Percentiles rank a stretch among this genome's conserved stretches.
Conservation (phyloP, 306 rosid species). For the Leucaena leucocephala region DNA sequence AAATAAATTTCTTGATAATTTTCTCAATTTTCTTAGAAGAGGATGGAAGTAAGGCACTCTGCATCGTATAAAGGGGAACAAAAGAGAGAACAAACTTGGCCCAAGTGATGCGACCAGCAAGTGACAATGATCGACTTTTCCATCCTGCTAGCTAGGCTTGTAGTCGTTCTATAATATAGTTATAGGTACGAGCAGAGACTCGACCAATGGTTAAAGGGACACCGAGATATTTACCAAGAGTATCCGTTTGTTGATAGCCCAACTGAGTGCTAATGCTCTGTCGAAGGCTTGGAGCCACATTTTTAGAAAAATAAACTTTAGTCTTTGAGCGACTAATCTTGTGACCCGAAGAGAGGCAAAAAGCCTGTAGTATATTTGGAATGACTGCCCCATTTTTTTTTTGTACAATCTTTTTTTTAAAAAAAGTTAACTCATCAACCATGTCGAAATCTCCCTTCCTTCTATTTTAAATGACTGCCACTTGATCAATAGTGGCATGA, state of each 20-base stretch:
- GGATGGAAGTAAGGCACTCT: background rate
- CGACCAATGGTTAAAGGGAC: fast-evolving
- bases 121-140: background rate
- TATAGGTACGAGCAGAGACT: background rate
- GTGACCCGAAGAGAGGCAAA: background rate
- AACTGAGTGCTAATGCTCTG: no score
- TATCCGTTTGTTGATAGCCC: background rate
- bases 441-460: no score
- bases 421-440: no score
- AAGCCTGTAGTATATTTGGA: no score
- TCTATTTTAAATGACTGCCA: no score
- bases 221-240: background rate
- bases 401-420: no score
- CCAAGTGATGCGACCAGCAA: background rate
- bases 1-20: no score
- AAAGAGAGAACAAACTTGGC: background rate
- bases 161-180: no score
- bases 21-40: background rate
- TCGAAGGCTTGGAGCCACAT: no score
- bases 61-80: background rate
- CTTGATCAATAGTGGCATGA: no score
- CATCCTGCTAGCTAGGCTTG: background rate
- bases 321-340: background rate
- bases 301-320: no score
- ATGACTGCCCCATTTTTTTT: no score